Evolutionary conservation across 352 stramenopile genomes (phyloP).

Genomic region (Globisporangium mamillatum): DNA sequence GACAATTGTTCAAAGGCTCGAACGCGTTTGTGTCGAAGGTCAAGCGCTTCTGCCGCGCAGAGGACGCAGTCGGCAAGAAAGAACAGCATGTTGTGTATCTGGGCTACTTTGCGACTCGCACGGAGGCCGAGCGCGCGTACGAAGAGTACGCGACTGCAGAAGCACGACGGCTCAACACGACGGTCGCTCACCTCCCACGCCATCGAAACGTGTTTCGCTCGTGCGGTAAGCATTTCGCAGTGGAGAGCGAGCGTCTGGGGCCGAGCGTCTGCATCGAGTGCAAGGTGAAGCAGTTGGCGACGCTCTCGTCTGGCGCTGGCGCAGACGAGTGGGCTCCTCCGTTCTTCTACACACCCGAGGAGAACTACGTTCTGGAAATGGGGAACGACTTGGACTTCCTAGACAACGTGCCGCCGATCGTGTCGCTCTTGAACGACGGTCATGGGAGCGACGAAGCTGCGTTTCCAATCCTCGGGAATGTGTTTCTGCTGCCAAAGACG

Average conservation of each 20-base stretch:
- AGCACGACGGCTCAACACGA: conserved; percentile 66
- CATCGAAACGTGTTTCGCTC: conserved; percentile 69
- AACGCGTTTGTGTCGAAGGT: conserved; percentile 68
- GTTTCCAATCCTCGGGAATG: conserved; percentile 69
- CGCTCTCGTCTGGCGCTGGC: conserved; percentile 16
- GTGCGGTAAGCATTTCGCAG: conserved; percentile 76
- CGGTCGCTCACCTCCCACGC: conserved; percentile 43
- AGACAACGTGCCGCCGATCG: conserved; percentile 47
- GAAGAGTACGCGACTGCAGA: conserved; percentile 60
- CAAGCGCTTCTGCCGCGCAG: conserved; percentile 66
- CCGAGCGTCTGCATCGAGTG: conserved; percentile 80
- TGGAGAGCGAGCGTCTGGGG: conserved; percentile 68
- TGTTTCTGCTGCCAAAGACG: conserved; percentile 64
- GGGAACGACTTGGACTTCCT: conserved; percentile 72
- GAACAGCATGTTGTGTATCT: conserved; percentile 70
- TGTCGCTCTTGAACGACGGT: conserved; percentile 35
- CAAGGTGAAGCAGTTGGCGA: conserved; percentile 52
- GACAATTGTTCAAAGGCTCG: conserved; percentile 65
- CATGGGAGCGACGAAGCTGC: conserved; percentile 25
- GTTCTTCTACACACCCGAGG: conserved; percentile 53
- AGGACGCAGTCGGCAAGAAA: conserved; percentile 47
- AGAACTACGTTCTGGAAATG: conserved; percentile 83
- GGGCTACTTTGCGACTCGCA: conserved; percentile 61
- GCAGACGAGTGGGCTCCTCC: conserved; percentile 56
- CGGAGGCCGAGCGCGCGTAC: conserved; percentile 70